Conservation (phyloP, 75 land plant species). For the Pinus tabuliformis region DNA sequence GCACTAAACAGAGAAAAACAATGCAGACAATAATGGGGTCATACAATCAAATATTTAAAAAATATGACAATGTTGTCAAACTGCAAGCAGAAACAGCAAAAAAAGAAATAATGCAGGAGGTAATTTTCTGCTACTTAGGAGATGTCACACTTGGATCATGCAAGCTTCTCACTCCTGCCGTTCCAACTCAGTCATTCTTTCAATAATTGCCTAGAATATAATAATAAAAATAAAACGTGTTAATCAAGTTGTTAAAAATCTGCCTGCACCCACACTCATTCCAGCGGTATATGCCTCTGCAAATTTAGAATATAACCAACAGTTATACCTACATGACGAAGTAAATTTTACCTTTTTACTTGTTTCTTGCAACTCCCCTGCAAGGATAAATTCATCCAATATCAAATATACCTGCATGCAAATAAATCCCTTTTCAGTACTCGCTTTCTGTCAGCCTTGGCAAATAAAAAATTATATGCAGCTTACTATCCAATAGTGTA, state of each 20-base stretch:
- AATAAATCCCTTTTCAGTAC: not conserved
- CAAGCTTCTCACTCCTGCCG: slow-evolving; percentile 61
- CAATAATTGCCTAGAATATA: slow-evolving; percentile 87
- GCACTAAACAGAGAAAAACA: no score
- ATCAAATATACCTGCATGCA: slow-evolving; percentile 80
- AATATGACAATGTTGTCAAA: no score
- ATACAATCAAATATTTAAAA: no score
- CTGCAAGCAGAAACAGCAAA: no score
- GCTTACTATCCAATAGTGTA: no score
- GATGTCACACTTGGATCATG: not conserved
- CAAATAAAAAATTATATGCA: no score
- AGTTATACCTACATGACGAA: not conserved
- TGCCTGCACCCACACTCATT: not conserved
- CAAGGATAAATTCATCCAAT: slow-evolving; percentile 95
- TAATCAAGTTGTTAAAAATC: not conserved
- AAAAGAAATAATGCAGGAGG: no score
- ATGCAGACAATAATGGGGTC: no score
- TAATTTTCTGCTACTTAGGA: no score
- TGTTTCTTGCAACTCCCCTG: slow-evolving; percentile 95
- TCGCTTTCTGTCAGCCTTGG: no score
- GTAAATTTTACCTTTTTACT: slow-evolving; percentile 70
- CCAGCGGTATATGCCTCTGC: not conserved
- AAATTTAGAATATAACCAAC: not conserved
- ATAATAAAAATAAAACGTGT: not conserved
- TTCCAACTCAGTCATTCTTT: slow-evolving; percentile 97